phyloP scores from a whole-genome alignment of 805 yeast species.

The Torulaspora maleeae region DNA sequence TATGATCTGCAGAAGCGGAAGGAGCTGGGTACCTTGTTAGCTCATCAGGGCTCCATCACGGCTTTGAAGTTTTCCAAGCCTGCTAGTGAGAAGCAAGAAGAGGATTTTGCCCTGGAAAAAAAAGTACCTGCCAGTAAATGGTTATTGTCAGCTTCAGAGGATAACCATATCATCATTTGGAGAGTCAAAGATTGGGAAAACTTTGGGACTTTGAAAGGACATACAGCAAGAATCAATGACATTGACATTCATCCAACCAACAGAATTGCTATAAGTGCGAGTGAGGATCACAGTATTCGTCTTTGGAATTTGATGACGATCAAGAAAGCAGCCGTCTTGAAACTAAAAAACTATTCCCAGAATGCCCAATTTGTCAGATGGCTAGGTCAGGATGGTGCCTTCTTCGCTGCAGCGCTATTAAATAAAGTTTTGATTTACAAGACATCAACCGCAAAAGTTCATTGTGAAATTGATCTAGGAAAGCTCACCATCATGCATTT shows the following conservation, averaged over 20 bases:
- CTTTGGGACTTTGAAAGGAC: conserved; percentile 85
- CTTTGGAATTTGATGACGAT: conserved; percentile 97
- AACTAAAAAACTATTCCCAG: conserved; percentile 65
- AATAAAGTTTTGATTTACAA: conserved; percentile 61
- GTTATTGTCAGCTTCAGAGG: conserved; percentile 87
- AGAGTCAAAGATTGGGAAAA: conserved; percentile 96
- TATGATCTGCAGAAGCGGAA: conserved; percentile 91
- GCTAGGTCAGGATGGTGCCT: conserved; percentile 57
- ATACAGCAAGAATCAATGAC: conserved; percentile 76
- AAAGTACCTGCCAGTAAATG: conserved; percentile 47
- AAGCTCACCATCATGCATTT: conserved; percentile 60
- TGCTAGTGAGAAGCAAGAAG: conserved; percentile 20
- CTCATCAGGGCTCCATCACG: conserved; percentile 87
- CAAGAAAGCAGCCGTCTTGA: conserved; percentile 81
- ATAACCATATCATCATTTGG: conserved; percentile 88
- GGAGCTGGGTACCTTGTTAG: conserved; percentile 84
- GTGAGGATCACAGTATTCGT: conserved; percentile 75
- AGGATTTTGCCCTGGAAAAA: conserved; percentile 36
- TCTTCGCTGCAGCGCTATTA: conserved; percentile 70
- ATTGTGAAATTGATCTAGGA: conserved; percentile 48
- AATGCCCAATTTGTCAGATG: conserved; percentile 63
- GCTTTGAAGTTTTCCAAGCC: conserved; percentile 57
- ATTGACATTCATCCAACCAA: conserved; percentile 87
- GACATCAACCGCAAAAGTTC: conserved; percentile 56
- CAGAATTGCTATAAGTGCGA: conserved; percentile 82